These are phyloP conservation scores for Wickerhamia fluorescens DNA, from an alignment of 805 yeast genomes.

Conservation along the genomic window DNA sequence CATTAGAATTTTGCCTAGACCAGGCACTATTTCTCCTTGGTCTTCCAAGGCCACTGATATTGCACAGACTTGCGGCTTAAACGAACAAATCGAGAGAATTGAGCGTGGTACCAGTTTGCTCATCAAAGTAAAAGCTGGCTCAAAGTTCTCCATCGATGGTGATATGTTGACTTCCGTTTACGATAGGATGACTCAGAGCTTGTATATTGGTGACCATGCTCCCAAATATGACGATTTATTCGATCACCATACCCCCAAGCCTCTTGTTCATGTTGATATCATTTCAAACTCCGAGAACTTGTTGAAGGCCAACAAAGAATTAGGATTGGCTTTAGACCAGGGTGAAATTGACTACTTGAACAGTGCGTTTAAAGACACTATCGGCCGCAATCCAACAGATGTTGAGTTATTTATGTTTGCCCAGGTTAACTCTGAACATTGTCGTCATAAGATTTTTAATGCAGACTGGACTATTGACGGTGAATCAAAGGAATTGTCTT, in stretches of 20 bases:
- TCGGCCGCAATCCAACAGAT: slow-evolving; percentile 91
- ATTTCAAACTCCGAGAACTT: slow-evolving; percentile 51
- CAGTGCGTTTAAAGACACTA: slow-evolving; percentile 67
- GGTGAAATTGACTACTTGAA: slow-evolving; percentile 89
- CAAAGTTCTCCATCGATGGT: slow-evolving; percentile 40
- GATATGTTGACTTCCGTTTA: slow-evolving; percentile 64
- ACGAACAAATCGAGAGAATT: slow-evolving; percentile 63
- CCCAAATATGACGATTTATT: slow-evolving; percentile 70
- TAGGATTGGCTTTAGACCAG: slow-evolving; percentile 91
- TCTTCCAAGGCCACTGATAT: slow-evolving; percentile 97
- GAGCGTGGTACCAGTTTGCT: slow-evolving; percentile 85
- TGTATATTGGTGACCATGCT: slow-evolving; percentile 47
- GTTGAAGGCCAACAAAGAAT: slow-evolving; percentile 65
- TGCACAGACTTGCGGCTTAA: slow-evolving; percentile 79
- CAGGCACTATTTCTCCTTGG: slow-evolving; percentile 99
- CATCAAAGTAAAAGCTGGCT: slow-evolving; percentile 60
- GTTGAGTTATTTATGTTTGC: slow-evolving; percentile 99
- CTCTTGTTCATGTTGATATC: slow-evolving; percentile 69
- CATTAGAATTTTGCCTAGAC: slow-evolving; percentile 77
- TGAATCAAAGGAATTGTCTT: slow-evolving; percentile 58
- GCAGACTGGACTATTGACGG: slow-evolving; percentile 98
- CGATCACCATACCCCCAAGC: slow-evolving; percentile 73
- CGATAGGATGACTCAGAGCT: slow-evolving; percentile 91
- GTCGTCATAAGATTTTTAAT: slow-evolving; percentile 97
- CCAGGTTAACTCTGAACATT: slow-evolving; percentile 98